A percentile compares a stretch with the other conserved stretches of the same genome.
Conservation (phyloP, 495 filamentous ascomycete genomes). For the Amphirosellinia nigrospora region DNA sequence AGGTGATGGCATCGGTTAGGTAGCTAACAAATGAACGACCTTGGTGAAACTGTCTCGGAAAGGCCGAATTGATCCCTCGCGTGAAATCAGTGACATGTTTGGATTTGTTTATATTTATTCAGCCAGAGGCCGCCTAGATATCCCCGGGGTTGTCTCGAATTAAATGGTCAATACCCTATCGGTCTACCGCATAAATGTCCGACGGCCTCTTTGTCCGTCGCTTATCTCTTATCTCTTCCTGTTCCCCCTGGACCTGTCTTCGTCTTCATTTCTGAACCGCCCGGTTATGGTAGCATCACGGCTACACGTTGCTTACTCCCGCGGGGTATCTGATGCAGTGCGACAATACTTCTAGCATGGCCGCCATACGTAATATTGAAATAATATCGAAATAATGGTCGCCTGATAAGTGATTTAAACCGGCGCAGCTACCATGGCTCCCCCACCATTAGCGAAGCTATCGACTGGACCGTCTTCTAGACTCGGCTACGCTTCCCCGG, state of each 20-base stretch:
- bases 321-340: not conserved
- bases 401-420: not conserved
- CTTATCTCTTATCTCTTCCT: not conserved
- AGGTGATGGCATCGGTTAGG: not conserved
- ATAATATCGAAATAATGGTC: not conserved
- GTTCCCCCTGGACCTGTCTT: too few relatives aligned
- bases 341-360: not conserved
- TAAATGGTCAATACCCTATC: not conserved
- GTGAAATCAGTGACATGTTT: not conserved
- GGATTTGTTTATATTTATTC: not conserved
- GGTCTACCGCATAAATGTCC: not conserved
- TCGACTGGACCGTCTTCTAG: slow-evolving; percentile 30
- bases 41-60: not conserved
- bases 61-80: not conserved
- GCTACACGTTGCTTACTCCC: not conserved
- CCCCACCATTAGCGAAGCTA: slow-evolving; percentile 29
- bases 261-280: not conserved
- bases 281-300: not conserved
- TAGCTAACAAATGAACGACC: too few relatives aligned
- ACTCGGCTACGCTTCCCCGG: slow-evolving; percentile 29
- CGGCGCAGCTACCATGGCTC: slow-evolving; percentile 32
- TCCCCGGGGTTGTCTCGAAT: not conserved
- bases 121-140: too few relatives aligned
- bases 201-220: not conserved
- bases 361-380: not conserved